Base-by-base conservation (phyloP, 2,329 filamentous ascomycete species). In the Aspergillus sp. region DNA sequence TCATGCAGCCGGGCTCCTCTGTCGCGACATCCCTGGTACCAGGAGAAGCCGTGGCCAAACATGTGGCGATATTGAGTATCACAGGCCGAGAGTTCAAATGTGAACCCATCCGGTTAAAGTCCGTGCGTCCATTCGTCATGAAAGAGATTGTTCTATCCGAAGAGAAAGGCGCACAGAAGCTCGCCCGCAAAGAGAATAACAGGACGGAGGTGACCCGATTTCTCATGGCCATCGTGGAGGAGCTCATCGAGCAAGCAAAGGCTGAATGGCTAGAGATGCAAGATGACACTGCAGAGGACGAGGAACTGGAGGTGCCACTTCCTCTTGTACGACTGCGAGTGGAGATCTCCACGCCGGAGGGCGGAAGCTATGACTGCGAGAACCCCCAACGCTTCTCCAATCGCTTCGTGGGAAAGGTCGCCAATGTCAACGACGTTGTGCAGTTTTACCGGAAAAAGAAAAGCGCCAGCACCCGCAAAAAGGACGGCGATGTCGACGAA, bases 321-420 rank as follows among this genome's bases (percentile, higher is more conserved):
- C 94, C 94, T 0, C 79, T 99, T 1, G 86, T 99, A 36, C 85
- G 94, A 17, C 81, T 99, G 14, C 90, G 92, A 55, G 92, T 99
- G 1, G 94, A 99, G 65, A 94, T 90, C 59, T 88, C 89, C 0
- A 85, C 91, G 0, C 88, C 88, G 0, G 90, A 95, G 26, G 91
- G 90, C 3, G 89, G 90, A 13, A 83, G 85, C 33, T 99, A 90
- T 64, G 89, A 97, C 60, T 87, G 88, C 58, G 94, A 97, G 69
- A 99, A 99, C 55, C 92, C 94, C 0, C 94, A 97, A 68, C 85
- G 94, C 8, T 96, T 97, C 65, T 97, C 93, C 0, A 95, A 95
- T 67, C 83, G 91, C 2, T 99, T 97, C 61, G 81, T 88, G 1
- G 88, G 86, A n/a, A 89, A 85, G 65, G 93, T 99, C 1, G 94